Evolutionary conservation across 225 moss, liverwort and hornwort genomes (phyloP), one percentile per base, ranked within the genome.

Genomic region (Rhytidiadelphus loreus): DNA sequence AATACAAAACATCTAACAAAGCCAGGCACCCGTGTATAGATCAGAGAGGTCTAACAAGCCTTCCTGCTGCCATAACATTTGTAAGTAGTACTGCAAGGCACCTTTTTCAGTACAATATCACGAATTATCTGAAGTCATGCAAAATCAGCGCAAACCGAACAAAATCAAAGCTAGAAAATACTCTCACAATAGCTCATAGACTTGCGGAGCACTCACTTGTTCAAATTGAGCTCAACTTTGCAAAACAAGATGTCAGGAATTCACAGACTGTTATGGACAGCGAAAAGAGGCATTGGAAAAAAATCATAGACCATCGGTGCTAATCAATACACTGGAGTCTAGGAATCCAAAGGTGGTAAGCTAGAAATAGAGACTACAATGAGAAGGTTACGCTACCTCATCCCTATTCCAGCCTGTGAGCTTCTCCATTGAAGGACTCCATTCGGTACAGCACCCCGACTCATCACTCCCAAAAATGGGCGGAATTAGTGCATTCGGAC

Each of bases 381-480:
- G 68, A 83, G 30, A 78, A 53, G 41, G 12, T 53, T 56, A 46
- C 60, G 53, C n/a, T 88, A 94, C 94, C 94, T 94, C 94, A 9
- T 92, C 92, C 80, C 80, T 92, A 24, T 83, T 83, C 94, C 94
- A 94, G 82, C 94, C 92, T 30, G 94, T 89, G 48, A 94, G 83
- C 74, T 94, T 92, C 87, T 91, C 93, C 94, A 94, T 92, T 23
- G 94, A 81, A 30, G 94, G 92, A 61, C 87, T 92, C 94, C 94
- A 94, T 80, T 94, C 93, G 20, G 91, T 87, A 76, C 94, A 94
- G 83, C 87, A 83, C 29, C 94, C 94, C 30, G 87, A 21, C 73
- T 94, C 94, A 65, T 94, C 92, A 28, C 83, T 72, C 56, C 94
- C 94, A 83, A 92, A 94, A 83, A 94, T 94, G 20, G 94, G 94